These are phyloP conservation scores for Geotrichum australiense DNA, from an alignment of 1,139 yeast species.

Conservation along the genomic window DNA sequence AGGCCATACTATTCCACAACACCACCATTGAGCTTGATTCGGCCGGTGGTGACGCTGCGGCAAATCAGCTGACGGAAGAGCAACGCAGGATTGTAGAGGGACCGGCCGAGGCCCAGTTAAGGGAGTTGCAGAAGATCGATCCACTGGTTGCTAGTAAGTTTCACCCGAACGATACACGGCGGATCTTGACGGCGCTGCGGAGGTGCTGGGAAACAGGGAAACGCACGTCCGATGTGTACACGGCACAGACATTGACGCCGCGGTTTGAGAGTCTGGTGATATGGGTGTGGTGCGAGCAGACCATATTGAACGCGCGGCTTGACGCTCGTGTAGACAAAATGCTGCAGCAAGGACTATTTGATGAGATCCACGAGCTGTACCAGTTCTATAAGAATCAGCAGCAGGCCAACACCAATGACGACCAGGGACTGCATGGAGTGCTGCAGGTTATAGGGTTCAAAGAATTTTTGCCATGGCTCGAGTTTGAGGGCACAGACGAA, in stretches of 20 bases:
- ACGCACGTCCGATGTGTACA: slow-evolving; percentile 65
- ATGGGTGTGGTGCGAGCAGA: slow-evolving; percentile 78
- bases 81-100: slow-evolving; percentile 45
- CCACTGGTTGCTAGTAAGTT: slow-evolving; percentile 72
- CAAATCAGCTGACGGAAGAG: slow-evolving; percentile 24
- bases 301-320: slow-evolving; percentile 52
- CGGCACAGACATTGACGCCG: slow-evolving; percentile 45
- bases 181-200: slow-evolving; percentile 75
- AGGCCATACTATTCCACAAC: slow-evolving; percentile 64
- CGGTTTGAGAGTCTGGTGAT: slow-evolving; percentile 63
- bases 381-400: slow-evolving; percentile 19
- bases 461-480: slow-evolving; percentile 80
- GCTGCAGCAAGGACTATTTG: slow-evolving; percentile 53
- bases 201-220: slow-evolving; percentile 62
- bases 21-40: slow-evolving; percentile 43
- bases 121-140: slow-evolving; percentile 48
- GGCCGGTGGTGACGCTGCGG: slow-evolving; percentile 12
- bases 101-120: slow-evolving; percentile 48
- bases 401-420: slow-evolving; percentile 16
- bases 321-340: slow-evolving; percentile 78
- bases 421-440: slow-evolving; percentile 60
- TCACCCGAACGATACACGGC: slow-evolving; percentile 83
- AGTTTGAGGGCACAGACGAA: slow-evolving; percentile 19
- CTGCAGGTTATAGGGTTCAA: slow-evolving; percentile 97
- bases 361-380: slow-evolving; percentile 58